Evolutionary conservation across 768 basidiomycete genomes (phyloP).

Genomic region (Boletus reticulatus): DNA sequence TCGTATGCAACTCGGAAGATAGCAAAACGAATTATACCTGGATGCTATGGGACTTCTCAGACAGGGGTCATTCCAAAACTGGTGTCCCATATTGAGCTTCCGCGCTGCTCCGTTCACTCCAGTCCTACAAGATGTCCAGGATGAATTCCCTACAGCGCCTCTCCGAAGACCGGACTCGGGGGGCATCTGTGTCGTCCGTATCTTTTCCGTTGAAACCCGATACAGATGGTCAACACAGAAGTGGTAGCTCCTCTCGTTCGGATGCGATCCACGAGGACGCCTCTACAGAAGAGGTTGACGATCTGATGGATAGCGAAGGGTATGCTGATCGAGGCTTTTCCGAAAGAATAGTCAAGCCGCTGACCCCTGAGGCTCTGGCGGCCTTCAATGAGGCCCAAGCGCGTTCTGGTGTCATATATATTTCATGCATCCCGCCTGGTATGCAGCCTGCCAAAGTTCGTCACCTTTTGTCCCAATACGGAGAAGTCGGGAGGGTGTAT

Average conservation of each 20-base stretch:
- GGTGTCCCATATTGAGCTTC: background rate
- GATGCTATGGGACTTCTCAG: too few relatives aligned
- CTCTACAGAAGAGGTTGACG: slow-evolving; percentile 23
- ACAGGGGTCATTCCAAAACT: slow-evolving; percentile 10
- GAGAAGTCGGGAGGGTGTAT: slow-evolving; percentile 90
- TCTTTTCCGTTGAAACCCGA: background rate
- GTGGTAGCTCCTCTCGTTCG: background rate
- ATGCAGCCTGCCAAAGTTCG: slow-evolving; percentile 97
- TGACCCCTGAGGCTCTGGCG: slow-evolving; percentile 72
- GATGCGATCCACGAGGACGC: slow-evolving; percentile 26
- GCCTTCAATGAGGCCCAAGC: slow-evolving; percentile 73
- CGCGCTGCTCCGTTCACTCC: background rate
- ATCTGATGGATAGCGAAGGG: slow-evolving; percentile 52
- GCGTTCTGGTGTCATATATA: slow-evolving; percentile 85
- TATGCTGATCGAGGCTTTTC: slow-evolving; percentile 46
- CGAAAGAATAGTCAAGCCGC: slow-evolving; percentile 61
- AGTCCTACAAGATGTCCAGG: slow-evolving; percentile 1
- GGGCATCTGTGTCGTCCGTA: background rate
- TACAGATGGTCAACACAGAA: background rate
- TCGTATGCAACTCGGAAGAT: too few relatives aligned
- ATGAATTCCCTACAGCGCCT: background rate
- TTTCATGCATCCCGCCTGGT: slow-evolving; percentile 94
- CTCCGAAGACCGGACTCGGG: background rate
- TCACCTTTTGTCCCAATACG: slow-evolving; percentile 87
- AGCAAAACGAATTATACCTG: too few relatives aligned